Evolutionary conservation across 179 eudicot genomes (phyloP).

Genomic region (Corrigiola litoralis): DNA sequence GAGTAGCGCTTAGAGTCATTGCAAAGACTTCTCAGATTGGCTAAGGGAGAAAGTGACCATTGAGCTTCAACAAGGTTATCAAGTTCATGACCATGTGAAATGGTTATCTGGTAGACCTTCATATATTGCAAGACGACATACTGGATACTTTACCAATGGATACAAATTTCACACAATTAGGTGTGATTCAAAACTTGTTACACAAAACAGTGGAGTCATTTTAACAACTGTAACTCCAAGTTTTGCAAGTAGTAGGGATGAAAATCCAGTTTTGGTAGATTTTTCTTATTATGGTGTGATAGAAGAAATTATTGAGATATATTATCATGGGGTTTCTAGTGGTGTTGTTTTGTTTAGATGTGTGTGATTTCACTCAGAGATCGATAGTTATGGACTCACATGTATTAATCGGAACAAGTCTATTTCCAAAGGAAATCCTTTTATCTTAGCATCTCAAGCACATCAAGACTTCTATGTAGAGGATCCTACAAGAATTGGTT

Average conservation of each 20-base stretch:
- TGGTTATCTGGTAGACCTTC: background rate
- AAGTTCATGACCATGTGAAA: background rate
- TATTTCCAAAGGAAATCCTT: no score
- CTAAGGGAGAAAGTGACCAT: no score
- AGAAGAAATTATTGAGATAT: background rate
- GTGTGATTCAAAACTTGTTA: background rate
- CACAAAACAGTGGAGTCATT: slow-evolving; percentile 7
- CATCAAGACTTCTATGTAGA: no score
- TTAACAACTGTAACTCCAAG: background rate
- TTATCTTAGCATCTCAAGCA: no score
- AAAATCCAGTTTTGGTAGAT: background rate
- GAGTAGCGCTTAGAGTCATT: no score
- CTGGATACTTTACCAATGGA: background rate
- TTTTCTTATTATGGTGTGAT: slow-evolving; percentile 1
- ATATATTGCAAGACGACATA: background rate
- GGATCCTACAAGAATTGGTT: no score
- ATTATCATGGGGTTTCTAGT: background rate
- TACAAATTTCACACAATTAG: background rate
- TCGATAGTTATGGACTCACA: no score
- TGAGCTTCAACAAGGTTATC: no score
- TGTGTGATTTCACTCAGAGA: no score
- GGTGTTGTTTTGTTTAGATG: background rate
- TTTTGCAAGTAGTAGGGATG: background rate
- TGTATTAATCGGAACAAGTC: no score
- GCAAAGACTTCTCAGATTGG: no score